Evolutionary conservation across 2,329 filamentous ascomycete species (phyloP).

Genomic region (Aspergillus felis): DNA sequence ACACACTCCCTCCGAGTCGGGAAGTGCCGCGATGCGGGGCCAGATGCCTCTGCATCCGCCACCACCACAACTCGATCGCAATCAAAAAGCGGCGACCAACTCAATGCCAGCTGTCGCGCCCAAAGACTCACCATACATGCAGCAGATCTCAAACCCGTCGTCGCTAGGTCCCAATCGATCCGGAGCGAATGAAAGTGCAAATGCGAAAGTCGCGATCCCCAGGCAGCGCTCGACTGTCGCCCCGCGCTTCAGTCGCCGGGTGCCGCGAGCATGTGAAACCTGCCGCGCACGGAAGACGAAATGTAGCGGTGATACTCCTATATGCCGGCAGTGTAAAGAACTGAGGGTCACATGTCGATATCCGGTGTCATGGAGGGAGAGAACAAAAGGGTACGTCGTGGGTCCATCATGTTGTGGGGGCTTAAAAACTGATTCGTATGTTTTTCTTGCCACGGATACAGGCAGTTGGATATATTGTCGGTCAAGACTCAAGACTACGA

Average conservation of each 20-base stretch:
- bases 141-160: neutral
- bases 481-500: conserved; percentile 36
- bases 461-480: conserved; percentile 34
- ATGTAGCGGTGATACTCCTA: conserved; percentile 41
- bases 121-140: neutral
- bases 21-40: conserved; percentile 4
- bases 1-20: conserved; percentile 11
- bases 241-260: conserved; percentile 24
- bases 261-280: conserved; percentile 39
- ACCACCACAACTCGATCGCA: neutral
- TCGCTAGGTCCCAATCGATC: conserved; percentile 2
- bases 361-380: conserved; percentile 36
- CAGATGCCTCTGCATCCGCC: conserved; percentile 6
- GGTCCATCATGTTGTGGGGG: neutral
- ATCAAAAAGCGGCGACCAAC: neutral
- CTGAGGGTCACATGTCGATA: conserved; percentile 37
- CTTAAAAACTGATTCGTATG: conserved; percentile 1
- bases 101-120: neutral
- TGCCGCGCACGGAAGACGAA: conserved; percentile 43
- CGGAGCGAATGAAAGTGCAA: conserved; percentile 13
- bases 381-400: conserved; percentile 31
- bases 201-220: conserved; percentile 31
- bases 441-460: conserved; percentile 6
- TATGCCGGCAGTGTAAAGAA: conserved; percentile 40
- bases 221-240: conserved; percentile 17